Evolutionary conservation across 108 stramenopile species (phyloP).

Genomic region (Cyclotella atomus): DNA sequence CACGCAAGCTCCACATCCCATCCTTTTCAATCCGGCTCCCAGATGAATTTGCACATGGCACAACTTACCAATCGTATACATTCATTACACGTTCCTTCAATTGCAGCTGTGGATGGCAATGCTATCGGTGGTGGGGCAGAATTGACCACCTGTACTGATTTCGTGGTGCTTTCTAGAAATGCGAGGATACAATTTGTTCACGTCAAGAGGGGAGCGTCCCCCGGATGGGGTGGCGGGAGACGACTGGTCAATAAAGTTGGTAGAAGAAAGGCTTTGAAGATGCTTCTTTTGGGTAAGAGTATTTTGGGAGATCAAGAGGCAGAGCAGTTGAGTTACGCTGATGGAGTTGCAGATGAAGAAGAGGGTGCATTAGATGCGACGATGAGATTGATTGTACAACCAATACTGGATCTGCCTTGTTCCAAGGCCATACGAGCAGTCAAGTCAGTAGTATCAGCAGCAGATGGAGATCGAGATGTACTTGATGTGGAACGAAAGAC

Average conservation of each 20-base stretch:
- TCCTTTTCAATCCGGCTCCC: slow-evolving; percentile 10
- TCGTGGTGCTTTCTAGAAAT: slow-evolving; percentile 32
- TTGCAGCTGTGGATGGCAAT: slow-evolving; percentile 39
- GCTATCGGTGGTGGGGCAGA: slow-evolving; percentile 53
- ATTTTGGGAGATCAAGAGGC: slow-evolving; percentile 32
- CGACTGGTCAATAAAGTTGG: slow-evolving; percentile 34
- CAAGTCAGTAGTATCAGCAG: slow-evolving; percentile 31
- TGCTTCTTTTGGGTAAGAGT: slow-evolving; percentile 39
- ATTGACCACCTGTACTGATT: slow-evolving; percentile 41
- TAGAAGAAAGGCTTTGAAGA: slow-evolving; percentile 29
- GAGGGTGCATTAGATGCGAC: slow-evolving; percentile 40
- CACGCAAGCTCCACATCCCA: neutral
- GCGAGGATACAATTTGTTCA: slow-evolving; percentile 44
- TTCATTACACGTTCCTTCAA: slow-evolving; percentile 28
- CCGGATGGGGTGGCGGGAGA: slow-evolving; percentile 48
- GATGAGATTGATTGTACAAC: slow-evolving; percentile 37
- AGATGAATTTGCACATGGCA: slow-evolving; percentile 43
- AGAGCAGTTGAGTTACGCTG: slow-evolving; percentile 19
- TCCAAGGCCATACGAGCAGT: slow-evolving; percentile 40
- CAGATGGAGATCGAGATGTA: slow-evolving; percentile 41
- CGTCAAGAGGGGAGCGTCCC: slow-evolving; percentile 34
- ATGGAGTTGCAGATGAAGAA: slow-evolving; percentile 30
- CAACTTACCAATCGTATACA: slow-evolving; percentile 32
- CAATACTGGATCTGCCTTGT: slow-evolving; percentile 40
- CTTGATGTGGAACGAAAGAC: slow-evolving; percentile 13